Conservation (phyloP, 75 land plant genomes). For the Ceratopteris richardii region DNA sequence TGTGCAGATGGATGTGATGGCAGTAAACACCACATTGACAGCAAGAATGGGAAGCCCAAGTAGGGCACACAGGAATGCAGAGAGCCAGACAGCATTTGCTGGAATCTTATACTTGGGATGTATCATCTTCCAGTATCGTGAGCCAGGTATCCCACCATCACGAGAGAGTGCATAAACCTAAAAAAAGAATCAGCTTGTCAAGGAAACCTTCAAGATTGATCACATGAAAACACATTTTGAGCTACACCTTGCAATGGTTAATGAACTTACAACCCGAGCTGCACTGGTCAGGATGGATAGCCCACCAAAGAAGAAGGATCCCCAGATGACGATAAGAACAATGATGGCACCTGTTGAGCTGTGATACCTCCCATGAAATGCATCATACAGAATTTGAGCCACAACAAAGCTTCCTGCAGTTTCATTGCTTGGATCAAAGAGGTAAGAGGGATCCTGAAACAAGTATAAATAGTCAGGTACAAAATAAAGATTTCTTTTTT, state of each 20-base stretch:
- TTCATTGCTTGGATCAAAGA: conserved; percentile 67
- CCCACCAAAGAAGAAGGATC: conserved; percentile 84
- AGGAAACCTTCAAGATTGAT: too few relatives aligned
- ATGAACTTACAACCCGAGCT: conserved; percentile 66
- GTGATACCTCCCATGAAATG: conserved; percentile 77
- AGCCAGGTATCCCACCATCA: conserved; percentile 72
- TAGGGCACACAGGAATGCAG: conserved; percentile 61
- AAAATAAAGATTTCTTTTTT: too few relatives aligned
- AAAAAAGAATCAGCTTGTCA: neutral
- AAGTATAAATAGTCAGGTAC: too few relatives aligned
- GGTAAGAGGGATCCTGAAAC: conserved; percentile 43
- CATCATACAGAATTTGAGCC: conserved; percentile 86
- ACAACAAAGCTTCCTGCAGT: conserved; percentile 82
- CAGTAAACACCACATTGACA: conserved; percentile 79
- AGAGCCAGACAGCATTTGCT: conserved; percentile 83
- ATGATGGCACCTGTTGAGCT: conserved; percentile 65
- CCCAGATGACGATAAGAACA: conserved; percentile 69
- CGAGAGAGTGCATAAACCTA: conserved; percentile 90
- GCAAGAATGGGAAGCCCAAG: conserved; percentile 75
- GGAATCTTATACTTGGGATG: conserved; percentile 75
- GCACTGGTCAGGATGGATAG: conserved; percentile 90
- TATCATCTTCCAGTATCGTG: conserved; percentile 55
- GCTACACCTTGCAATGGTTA: too few relatives aligned
- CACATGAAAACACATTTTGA: too few relatives aligned
- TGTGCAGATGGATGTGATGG: conserved; percentile 80